These are phyloP conservation scores for Medakamo hakoo DNA, from an alignment of 139 green algal genomes.

Conservation along the genomic window DNA sequence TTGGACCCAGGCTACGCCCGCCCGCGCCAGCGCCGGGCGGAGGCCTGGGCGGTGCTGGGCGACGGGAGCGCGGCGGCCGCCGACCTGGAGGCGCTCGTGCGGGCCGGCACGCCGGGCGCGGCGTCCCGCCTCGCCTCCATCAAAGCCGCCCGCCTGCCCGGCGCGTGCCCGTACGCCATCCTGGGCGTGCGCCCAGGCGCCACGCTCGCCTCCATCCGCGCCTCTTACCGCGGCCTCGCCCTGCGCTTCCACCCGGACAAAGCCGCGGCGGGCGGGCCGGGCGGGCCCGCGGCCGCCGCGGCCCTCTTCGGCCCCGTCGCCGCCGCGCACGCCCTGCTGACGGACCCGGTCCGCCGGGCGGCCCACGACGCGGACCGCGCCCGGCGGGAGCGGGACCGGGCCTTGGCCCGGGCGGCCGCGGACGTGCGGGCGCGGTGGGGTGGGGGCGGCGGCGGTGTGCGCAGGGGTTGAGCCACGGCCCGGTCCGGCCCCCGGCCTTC, in stretches of 20 bases:
- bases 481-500: too few species aligned
- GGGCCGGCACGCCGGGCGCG: conserved; percentile 6
- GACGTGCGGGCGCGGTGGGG: too few species aligned
- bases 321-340: not conserved
- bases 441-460: too few species aligned
- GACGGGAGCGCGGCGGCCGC: conserved; percentile 12
- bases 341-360: not conserved
- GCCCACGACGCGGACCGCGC: not conserved
- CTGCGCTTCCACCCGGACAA: conserved; percentile 81
- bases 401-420: too few species aligned
- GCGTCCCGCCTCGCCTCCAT: not conserved
- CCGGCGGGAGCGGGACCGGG: not conserved
- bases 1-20: conserved; percentile 46
- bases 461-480: too few species aligned
- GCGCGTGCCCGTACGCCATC: conserved; percentile 10
- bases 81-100: conserved; percentile 4
- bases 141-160: conserved; percentile 2
- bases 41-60: conserved; percentile 24
- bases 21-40: conserved; percentile 16
- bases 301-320: not conserved
- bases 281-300: too few species aligned
- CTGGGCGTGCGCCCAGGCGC: conserved; percentile 17
- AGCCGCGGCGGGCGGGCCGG: not conserved
- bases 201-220: conserved; percentile 45
- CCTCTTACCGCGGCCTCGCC: conserved; percentile 56